These are phyloP conservation scores for Quercus mongolica DNA, from an alignment of 306 rosid genomes.

Conservation along the genomic window DNA sequence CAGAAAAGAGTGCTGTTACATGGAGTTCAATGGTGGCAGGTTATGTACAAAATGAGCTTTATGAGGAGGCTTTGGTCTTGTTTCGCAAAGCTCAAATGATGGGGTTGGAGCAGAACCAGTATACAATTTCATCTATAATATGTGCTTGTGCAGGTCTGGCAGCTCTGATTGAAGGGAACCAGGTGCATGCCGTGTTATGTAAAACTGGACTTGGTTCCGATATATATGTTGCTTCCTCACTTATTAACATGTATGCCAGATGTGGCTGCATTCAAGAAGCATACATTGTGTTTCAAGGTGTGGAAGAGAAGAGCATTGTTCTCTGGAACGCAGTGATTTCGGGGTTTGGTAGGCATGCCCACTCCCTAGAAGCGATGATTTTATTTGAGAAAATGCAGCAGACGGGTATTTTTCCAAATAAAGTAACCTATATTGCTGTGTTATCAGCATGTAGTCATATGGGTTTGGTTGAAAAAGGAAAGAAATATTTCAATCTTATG, in stretches of 20 bases:
- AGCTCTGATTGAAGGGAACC: slow-evolving; percentile 69
- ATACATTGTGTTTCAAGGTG: slow-evolving; percentile 50
- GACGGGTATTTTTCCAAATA: slow-evolving; percentile 56
- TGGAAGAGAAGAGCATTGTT: slow-evolving; percentile 48
- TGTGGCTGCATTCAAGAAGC: slow-evolving; percentile 80
- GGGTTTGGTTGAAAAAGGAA: slow-evolving; percentile 68
- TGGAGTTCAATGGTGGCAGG: slow-evolving; percentile 94
- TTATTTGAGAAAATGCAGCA: slow-evolving; percentile 92
- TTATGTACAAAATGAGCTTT: slow-evolving; percentile 60
- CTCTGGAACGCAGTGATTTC: slow-evolving; percentile 82
- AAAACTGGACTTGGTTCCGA: slow-evolving; percentile 64
- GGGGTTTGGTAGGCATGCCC: slow-evolving; percentile 75
- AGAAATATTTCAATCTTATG: slow-evolving; percentile 69
- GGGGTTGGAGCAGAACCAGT: slow-evolving; percentile 51
- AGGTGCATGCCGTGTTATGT: slow-evolving; percentile 57
- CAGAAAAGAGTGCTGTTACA: slow-evolving; percentile 62
- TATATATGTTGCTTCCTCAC: slow-evolving; percentile 51
- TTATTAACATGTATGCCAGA: slow-evolving; percentile 86
- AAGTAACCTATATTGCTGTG: slow-evolving; percentile 63
- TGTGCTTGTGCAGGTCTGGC: slow-evolving; percentile 83
- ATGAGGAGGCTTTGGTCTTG: slow-evolving; percentile 70
- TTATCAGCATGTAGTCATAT: slow-evolving; percentile 75
- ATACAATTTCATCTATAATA: slow-evolving; percentile 60
- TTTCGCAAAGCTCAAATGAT: slow-evolving; percentile 45
- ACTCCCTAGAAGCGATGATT: slow-evolving; percentile 58